Base-by-base conservation (phyloP, 169 alveolate species). In the Plasmodium inui region DNA sequence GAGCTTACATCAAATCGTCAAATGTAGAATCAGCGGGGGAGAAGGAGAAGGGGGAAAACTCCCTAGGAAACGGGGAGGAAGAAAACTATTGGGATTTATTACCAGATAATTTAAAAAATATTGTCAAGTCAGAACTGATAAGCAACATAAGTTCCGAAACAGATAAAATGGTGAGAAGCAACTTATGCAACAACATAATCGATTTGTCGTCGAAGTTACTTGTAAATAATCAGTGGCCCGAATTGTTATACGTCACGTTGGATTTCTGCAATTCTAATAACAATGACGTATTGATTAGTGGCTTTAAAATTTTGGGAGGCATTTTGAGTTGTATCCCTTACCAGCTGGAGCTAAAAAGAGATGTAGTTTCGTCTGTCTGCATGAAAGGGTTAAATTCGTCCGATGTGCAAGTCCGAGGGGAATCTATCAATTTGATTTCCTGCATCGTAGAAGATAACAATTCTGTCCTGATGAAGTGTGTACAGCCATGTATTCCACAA, bases 161-260 rank as follows among this genome's bases (percentile, higher is more conserved):
- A 26, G 93, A 95, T n/a, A 89, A 93, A 61, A 86, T 95, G 72
- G 95, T 96, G 2, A 71, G 97, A n/a, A 93, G 94, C 61, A 96
- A 96, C 44, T 91, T 95, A 28, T 96, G 97, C 78, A 96, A 95
- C 82, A 96, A 96, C 37, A 95, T 96, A 44, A 95, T 96, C 4
- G 97, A 96, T 83, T 89, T 96, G 30, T 95, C 96, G 26, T 81
- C 93, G 28, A 82, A 92, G 50, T 70, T 95, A 84, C 91, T 96
- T 81, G 46, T 85, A 67, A 71, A 80, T 26, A 90, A 92, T n/a
- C 96, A 95, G 78, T 96, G 97, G 97, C 97, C 97, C 4, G 97
- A 96, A 50, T 94, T 96, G 53, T 34, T 95, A 34, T 72, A 92
- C 37, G 95, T 95, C 72, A 94, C 97, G 1, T 83, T 96, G 70